Conservation (phyloP, 2,329 filamentous ascomycete species). For the Fusarium udum region DNA sequence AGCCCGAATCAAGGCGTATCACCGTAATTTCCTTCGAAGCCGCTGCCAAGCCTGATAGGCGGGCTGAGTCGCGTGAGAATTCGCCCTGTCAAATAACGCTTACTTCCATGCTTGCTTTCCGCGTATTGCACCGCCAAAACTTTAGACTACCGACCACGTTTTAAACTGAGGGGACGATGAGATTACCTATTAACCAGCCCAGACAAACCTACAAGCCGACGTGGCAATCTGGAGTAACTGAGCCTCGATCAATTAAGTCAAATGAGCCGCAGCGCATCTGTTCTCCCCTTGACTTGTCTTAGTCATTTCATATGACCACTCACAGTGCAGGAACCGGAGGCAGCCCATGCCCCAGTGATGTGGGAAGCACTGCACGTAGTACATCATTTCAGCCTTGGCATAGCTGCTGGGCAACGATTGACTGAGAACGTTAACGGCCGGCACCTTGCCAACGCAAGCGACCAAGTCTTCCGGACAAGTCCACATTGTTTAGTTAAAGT, state of each 20-base stretch:
- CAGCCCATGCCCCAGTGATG: constrained; percentile 23
- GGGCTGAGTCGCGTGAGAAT: constrained; percentile 39
- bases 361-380: background rate
- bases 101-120: constrained; percentile 12
- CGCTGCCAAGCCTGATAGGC: constrained; percentile 36
- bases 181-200: background rate
- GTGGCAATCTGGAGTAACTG: constrained; percentile 5
- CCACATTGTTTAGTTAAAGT: constrained; percentile 16
- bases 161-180: constrained; percentile 14
- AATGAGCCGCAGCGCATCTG: background rate
- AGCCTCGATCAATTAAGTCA: constrained; percentile 9
- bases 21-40: constrained; percentile 41
- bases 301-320: constrained; percentile 16
- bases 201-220: background rate
- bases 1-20: constrained; percentile 40
- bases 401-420: constrained; percentile 31
- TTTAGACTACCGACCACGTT: constrained; percentile 1
- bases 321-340: constrained; percentile 10
- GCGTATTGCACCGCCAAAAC: constrained; percentile 18
- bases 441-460: constrained; percentile 38
- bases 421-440: constrained; percentile 25
- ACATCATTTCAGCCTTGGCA: constrained; percentile 31
- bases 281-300: background rate
- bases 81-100: constrained; percentile 18
- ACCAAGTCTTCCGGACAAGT: constrained; percentile 23